phyloP scores from a whole-genome alignment of 306 rosid species.

The Bauhinia variegata region DNA sequence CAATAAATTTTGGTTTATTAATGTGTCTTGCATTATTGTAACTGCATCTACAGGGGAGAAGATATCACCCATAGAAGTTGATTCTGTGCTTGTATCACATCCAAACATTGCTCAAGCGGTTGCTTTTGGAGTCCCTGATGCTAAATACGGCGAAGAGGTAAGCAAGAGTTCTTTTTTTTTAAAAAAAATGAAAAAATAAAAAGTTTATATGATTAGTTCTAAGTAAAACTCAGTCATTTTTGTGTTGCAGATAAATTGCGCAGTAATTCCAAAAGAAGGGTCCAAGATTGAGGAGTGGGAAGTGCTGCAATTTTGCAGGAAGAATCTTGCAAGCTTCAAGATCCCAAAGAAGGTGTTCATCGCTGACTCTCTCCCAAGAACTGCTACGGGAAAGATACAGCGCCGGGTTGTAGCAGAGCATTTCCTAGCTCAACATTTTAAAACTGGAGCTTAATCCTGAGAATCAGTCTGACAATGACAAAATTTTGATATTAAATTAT shows the following conservation, averaged over 20 bases:
- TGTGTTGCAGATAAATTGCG: slow-evolving; percentile 51
- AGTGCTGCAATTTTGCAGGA: slow-evolving; percentile 49
- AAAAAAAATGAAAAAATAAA: no score
- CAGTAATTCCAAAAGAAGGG: slow-evolving; percentile 50
- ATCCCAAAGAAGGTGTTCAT: slow-evolving; percentile 57
- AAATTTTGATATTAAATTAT: no score
- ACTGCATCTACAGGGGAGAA: slow-evolving; percentile 66
- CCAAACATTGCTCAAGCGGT: slow-evolving; percentile 55
- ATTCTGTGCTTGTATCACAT: slow-evolving; percentile 54
- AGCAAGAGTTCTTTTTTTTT: neutral
- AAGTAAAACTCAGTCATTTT: no score
- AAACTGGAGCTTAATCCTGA: neutral
- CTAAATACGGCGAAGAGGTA: slow-evolving; percentile 72
- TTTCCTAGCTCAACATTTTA: slow-evolving; percentile 44
- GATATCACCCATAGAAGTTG: slow-evolving; percentile 66
- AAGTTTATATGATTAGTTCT: no score
- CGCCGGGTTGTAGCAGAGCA: slow-evolving; percentile 58
- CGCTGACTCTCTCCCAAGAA: slow-evolving; percentile 51
- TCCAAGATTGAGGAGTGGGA: slow-evolving; percentile 35
- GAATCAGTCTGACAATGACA: no score
- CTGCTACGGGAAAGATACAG: slow-evolving; percentile 59
- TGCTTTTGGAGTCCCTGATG: slow-evolving; percentile 63
- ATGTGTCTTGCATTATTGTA: no score
- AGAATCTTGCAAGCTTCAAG: slow-evolving; percentile 55
- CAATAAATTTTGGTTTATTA: no score